Percentiles rank a stretch among this genome's conserved stretches.
phyloP scores from a whole-genome alignment of 306 rosid genomes.

The Sphenostylis stenocarpa region DNA sequence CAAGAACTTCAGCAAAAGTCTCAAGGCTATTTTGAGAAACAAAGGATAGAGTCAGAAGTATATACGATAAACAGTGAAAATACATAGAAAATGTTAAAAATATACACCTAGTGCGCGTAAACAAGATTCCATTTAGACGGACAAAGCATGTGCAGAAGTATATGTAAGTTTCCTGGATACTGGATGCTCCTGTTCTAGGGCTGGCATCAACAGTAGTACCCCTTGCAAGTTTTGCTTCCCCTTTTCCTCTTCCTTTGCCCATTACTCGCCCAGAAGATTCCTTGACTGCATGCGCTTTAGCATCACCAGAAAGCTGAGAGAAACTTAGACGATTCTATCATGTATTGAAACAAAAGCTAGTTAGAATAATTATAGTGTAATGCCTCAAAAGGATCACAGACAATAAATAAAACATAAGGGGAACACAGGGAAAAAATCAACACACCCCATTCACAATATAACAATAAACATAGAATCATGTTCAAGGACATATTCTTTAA shows the following conservation, averaged over 20 bases:
- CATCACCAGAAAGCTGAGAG: constrained; percentile 63
- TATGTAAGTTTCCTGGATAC: constrained; percentile 50
- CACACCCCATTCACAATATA: background rate
- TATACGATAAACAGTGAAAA: background rate
- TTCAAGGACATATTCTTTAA: background rate
- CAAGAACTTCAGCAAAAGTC: constrained; percentile 78
- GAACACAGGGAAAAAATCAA: background rate
- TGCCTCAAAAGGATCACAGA: constrained; percentile 1
- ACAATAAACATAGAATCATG: constrained; percentile 3
- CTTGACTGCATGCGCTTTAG: constrained; percentile 51
- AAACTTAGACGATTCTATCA: constrained; percentile 77
- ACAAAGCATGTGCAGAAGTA: constrained; percentile 74
- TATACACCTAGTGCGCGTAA: constrained; percentile 80
- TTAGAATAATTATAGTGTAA: background rate
- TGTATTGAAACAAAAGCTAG: background rate
- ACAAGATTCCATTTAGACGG: constrained; percentile 89
- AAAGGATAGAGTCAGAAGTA: constrained; percentile 15
- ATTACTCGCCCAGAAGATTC: constrained; percentile 54
- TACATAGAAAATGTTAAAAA: background rate
- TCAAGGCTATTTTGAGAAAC: constrained; percentile 57
- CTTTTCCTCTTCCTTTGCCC: constrained; percentile 75
- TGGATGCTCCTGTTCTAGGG: constrained; percentile 46
- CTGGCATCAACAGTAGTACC: constrained; percentile 42
- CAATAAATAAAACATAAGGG: background rate
- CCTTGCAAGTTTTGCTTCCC: constrained; percentile 51